phyloP scores from a whole-genome alignment of 1,284 basidiomycete genomes.

The Cerrena zonata region DNA sequence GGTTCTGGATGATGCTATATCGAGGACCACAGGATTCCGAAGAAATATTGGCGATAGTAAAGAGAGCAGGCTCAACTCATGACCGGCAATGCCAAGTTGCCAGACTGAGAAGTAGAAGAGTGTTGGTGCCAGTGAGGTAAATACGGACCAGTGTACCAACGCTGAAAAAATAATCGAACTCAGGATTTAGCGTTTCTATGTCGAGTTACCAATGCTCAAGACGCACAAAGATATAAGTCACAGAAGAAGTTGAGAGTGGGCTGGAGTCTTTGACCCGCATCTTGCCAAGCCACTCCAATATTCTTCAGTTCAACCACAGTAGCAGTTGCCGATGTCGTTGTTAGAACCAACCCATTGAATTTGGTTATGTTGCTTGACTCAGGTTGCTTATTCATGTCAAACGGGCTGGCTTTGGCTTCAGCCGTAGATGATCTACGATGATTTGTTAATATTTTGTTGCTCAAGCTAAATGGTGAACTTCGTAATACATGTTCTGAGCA shows the following conservation, averaged over 20 bases:
- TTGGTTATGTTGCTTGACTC: no score
- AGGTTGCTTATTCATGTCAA: constrained; percentile 1
- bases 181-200: neutral
- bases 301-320: no score
- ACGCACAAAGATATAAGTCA: constrained; percentile 29
- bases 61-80: constrained; percentile 65
- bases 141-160: constrained; percentile 82
- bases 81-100: constrained; percentile 77
- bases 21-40: constrained; percentile 34
- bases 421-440: no score
- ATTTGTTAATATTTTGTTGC: no score
- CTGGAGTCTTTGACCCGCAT: neutral
- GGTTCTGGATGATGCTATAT: constrained; percentile 40
- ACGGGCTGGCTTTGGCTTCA: no score
- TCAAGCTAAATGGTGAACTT: constrained; percentile 36
- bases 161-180: constrained; percentile 54
- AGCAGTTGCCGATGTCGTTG: no score
- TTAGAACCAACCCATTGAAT: no score
- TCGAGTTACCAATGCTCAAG: no score
- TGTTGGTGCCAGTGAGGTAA: constrained; percentile 77
- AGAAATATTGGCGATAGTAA: constrained; percentile 67
- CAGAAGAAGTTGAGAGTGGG: constrained; percentile 19
- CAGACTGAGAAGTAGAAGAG: constrained; percentile 92
- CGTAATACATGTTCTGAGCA: constrained; percentile 33
- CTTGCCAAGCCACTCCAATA: no score